Conservation (phyloP, 257 asterid genomes). For the Solanum rostratum region DNA sequence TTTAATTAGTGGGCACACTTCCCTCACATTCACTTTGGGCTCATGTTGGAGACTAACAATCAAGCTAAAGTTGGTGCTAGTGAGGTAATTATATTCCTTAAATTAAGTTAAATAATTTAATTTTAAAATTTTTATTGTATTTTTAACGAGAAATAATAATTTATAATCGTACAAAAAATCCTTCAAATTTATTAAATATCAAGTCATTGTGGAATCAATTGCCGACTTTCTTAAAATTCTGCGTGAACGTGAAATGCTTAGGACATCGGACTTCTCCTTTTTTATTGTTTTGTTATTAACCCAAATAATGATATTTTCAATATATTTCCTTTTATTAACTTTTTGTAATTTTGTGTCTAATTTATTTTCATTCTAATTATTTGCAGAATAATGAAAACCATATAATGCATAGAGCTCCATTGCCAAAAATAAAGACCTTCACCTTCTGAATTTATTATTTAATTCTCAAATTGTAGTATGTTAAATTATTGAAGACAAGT, state of each 20-base stretch:
- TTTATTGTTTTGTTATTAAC: too few species aligned
- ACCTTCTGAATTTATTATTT: neutral
- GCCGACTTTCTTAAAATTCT: neutral
- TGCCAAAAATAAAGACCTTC: neutral
- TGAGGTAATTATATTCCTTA: neutral
- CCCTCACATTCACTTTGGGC: slow-evolving; percentile 89
- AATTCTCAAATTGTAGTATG: neutral
- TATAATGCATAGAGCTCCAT: slow-evolving; percentile 6
- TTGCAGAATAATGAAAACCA: slow-evolving; percentile 44
- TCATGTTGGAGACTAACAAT: slow-evolving; percentile 64
- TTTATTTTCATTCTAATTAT: neutral
- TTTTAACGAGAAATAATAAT: too few species aligned
- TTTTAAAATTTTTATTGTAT: too few species aligned
- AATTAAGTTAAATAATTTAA: neutral
- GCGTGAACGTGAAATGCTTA: neutral
- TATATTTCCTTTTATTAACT: neutral
- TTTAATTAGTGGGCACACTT: slow-evolving; percentile 74
- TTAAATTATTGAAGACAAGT: neutral
- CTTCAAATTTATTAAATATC: neutral
- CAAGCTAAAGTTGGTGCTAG: slow-evolving; percentile 32
- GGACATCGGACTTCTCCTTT: neutral
- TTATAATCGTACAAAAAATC: neutral
- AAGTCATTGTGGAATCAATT: neutral
- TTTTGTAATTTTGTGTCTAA: neutral
- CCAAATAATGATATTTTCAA: neutral